Base-by-base conservation (phyloP, 352 stramenopile genomes). In the Phytopythium chamaehyphon region DNA sequence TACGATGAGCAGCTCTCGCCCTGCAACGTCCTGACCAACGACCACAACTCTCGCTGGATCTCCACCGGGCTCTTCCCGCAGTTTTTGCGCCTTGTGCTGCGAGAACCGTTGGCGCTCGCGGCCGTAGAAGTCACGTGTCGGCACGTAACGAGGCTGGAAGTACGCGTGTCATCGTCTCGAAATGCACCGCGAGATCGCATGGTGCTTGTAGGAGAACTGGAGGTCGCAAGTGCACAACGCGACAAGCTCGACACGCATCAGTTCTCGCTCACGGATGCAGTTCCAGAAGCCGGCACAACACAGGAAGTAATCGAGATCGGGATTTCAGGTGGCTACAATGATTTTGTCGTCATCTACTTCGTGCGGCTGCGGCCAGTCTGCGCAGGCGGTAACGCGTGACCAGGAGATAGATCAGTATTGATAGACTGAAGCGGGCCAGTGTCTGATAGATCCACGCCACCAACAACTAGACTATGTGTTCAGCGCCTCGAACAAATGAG, bases 311-410 rank as follows among this genome's bases (percentile, higher is more conserved):
- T 90, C 49, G 73, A 90, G 58, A 63, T 90, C 67, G 67, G 68
- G 40, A 79, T 90, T 64, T 71, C 86, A 50, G 84, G 73, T 52
- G 72, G 76, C 48, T 76, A 73, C 45, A 75, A 59, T 55, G 78
- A 88, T 53, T 90, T 90, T 69, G 76, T 77, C 28, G 64, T 80
- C 24, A 69, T 90, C 21, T 86, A 88, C 57, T 81, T 73, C 26
- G 67, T 90, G 23, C 64, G 70, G 46, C 61, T 76, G 31, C 69
- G 51, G 24, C 54, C 35, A 24, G 24, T 36, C 16, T 37, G 10
- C 42, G 5, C 6, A 14, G 37, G 2, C 44, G 10, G 15, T 11
- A 26, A n/a, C 26, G 36, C 22, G 9, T 33, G 28, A 33, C 28
- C 5, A 33, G 28, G 9, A 5, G 28, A 33, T 33, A 33, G 28